Evolutionary conservation across 140 eudicot species (phyloP), one percentile per base, ranked within the genome.

Genomic region (Senecio squalidus): DNA sequence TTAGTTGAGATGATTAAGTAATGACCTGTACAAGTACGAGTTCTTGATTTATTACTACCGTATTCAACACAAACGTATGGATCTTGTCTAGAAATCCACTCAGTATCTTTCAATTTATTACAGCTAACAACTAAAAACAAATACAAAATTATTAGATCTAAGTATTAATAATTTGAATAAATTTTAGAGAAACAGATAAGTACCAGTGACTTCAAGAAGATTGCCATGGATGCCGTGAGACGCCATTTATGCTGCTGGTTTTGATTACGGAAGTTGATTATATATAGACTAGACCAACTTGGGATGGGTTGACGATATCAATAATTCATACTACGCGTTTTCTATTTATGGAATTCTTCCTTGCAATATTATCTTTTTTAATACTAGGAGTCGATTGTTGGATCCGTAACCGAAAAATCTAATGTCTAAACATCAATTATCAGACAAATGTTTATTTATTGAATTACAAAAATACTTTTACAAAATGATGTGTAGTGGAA

Each of bases 51-150:
- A 41, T 73, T 74, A 72, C 80, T 87, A 15, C 79, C 96, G 31
- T 92, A 87, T 60, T 87, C 93, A 29, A 92, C 72, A 65, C 89
- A 81, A 70, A 87, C 96, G 43, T 87, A 92, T 0, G 98, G 98
- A 84, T 87, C 96, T 80, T 92, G 98, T 71, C 95, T 75, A 15
- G 96, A 87, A 27, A 87, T 70, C 98, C 98, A 92, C 55, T 92
- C 96, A 0, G 98, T 92, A 52, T 92, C 83, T 66, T 81, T 92
- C 85, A 92, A 62, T 52, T 84, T 92, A 14, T 29, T 71, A 39
- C 98, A 84, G 40, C 82, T 80, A 49, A 87, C 95, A 55, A 92
- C 96, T 92, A 79, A 53, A 76, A 29, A 11, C n/a, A 1, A 26
- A 44, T 30, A 34, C 3, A 72, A 27, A 14, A 22, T 11, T 26